Evolutionary conservation across 208 protist genomes (phyloP).

Genomic region (Vickermania ingenoplastis): DNA sequence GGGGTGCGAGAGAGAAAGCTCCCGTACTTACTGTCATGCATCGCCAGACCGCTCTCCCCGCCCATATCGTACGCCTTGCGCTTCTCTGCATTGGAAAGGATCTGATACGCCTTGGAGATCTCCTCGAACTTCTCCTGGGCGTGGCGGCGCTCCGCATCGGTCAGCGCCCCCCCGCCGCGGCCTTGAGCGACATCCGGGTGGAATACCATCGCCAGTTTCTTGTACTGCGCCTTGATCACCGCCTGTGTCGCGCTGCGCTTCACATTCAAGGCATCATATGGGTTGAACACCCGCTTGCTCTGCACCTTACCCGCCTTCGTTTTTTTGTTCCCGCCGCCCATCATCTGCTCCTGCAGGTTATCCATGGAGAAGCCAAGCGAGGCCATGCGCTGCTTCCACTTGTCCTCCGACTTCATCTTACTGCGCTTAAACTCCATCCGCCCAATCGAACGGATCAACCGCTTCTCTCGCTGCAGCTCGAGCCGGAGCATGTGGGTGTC

Average conservation of each 20-base stretch:
- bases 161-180: slow-evolving; percentile 12
- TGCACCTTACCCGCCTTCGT: not conserved
- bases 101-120: slow-evolving; percentile 69
- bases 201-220: slow-evolving; percentile 80
- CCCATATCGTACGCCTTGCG: slow-evolving; percentile 65
- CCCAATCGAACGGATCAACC: slow-evolving; percentile 60
- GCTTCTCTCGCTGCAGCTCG: slow-evolving; percentile 53
- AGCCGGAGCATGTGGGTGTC: slow-evolving; percentile 31
- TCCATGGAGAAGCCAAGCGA: slow-evolving; percentile 75
- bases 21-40: slow-evolving; percentile 64
- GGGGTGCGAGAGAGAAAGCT: slow-evolving; percentile 65
- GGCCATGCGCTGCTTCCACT: slow-evolving; percentile 42
- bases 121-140: slow-evolving; percentile 59
- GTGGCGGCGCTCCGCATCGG: slow-evolving; percentile 26
- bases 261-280: slow-evolving; percentile 69
- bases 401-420: slow-evolving; percentile 42
- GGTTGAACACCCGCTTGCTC: slow-evolving; percentile 23
- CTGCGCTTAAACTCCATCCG: slow-evolving; percentile 64
- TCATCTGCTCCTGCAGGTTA: slow-evolving; percentile 26
- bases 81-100: slow-evolving; percentile 83
- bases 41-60: slow-evolving; percentile 39
- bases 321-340: not conserved
- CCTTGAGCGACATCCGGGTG: slow-evolving; percentile 69
- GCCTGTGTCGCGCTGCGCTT: slow-evolving; percentile 40
- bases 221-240: slow-evolving; percentile 78